Percentiles rank a stretch among this genome's conserved stretches.
phyloP scores from a whole-genome alignment of 2,329 filamentous ascomycete genomes.

The Fusarium phyllophilum region DNA sequence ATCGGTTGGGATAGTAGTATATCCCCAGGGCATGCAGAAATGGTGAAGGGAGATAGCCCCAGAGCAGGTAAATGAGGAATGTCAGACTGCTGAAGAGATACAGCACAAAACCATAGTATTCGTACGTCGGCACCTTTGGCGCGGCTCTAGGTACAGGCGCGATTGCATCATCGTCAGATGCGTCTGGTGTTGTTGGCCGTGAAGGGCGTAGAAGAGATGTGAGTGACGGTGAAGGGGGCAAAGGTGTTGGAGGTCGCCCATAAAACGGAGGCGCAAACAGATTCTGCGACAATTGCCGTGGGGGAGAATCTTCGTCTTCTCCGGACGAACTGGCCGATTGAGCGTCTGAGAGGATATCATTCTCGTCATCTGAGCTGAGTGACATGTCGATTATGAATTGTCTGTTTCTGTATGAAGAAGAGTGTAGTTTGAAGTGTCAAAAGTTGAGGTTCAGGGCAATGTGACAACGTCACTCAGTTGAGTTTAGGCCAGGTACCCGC shows the following conservation, averaged over 20 bases:
- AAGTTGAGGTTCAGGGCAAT: not conserved
- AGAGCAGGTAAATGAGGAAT: constrained; percentile 78
- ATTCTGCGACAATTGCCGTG: constrained; percentile 61
- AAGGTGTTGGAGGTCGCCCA: constrained; percentile 92
- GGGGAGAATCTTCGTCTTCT: constrained; percentile 49
- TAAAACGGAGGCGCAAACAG: constrained; percentile 88
- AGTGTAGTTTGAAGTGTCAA: constrained; percentile 2
- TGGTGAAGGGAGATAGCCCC: constrained; percentile 91
- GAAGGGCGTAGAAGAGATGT: constrained; percentile 92
- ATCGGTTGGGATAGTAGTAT: constrained; percentile 95
- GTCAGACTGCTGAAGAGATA: constrained; percentile 88
- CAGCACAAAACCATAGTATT: constrained; percentile 98
- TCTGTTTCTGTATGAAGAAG: not conserved
- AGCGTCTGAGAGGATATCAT: constrained; percentile 51
- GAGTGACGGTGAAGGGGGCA: constrained; percentile 91
- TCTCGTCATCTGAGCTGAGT: constrained; percentile 50
- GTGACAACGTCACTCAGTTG: constrained; percentile 20
- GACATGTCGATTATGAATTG: constrained; percentile 42
- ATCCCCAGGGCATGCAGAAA: constrained; percentile 94
- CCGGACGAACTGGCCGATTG: constrained; percentile 48
- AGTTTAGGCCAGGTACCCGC: constrained; percentile 27
- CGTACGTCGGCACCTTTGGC: constrained; percentile 97
- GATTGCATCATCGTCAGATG: constrained; percentile 86
- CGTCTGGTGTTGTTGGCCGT: constrained; percentile 92
- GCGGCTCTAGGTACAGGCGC: constrained; percentile 86